Conservation (phyloP, 2,329 filamentous ascomycete genomes). For the Didymella pinodella region DNA sequence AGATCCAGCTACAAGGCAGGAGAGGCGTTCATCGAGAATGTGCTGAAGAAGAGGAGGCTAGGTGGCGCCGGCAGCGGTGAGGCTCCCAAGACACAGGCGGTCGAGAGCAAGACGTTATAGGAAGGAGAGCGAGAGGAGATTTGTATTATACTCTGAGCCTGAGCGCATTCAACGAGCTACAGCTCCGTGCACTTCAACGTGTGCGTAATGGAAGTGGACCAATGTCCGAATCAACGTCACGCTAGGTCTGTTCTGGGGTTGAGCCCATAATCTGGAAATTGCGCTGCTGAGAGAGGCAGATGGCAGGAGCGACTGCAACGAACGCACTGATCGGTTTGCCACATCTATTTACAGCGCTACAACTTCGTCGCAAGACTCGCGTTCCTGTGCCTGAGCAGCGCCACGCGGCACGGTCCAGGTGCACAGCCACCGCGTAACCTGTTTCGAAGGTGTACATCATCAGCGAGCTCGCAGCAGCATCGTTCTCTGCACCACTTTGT, state of each 20-base stretch:
- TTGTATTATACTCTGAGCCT: conserved; percentile 16
- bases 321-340: neutral
- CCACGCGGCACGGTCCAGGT: conserved; percentile 30
- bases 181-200: conserved; percentile 23
- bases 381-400: conserved; percentile 30
- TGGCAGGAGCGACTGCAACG: neutral
- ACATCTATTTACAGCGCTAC: neutral
- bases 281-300: neutral
- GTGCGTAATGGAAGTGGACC: conserved; percentile 13
- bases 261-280: neutral
- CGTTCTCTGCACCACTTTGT: conserved; percentile 30
- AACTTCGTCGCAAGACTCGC: conserved; percentile 3
- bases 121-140: neutral
- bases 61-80: conserved; percentile 21
- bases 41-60: conserved; percentile 74
- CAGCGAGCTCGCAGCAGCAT: conserved; percentile 26
- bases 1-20: conserved; percentile 97
- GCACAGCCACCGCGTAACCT: conserved; percentile 34
- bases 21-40: conserved; percentile 98
- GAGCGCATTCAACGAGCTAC: conserved; percentile 18
- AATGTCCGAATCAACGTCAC: neutral
- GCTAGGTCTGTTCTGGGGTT: neutral
- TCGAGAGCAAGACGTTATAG: conserved; percentile 14
- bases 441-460: conserved; percentile 28
- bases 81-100: neutral